Conservation (phyloP, 768 basidiomycete species). For the Cystobasidium ongulense region DNA sequence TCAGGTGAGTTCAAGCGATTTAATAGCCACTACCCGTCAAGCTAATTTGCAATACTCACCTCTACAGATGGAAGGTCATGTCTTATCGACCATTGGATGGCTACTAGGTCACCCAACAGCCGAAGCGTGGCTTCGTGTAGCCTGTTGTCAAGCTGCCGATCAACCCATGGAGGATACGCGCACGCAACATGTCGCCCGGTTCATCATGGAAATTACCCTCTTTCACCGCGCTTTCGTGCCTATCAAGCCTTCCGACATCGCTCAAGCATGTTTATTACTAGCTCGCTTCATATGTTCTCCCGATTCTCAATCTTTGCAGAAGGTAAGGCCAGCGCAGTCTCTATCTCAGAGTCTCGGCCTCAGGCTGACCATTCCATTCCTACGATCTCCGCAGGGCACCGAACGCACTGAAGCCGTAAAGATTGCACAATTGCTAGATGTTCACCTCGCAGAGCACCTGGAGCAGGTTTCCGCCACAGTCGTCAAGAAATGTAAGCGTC, state of each 20-base stretch:
- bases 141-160: conserved; percentile 46
- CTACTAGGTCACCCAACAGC: conserved; percentile 92
- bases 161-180: conserved; percentile 71
- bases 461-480: conserved; percentile 91
- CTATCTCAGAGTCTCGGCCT: neutral
- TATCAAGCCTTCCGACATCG: conserved; percentile 74
- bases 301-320: conserved; percentile 29
- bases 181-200: conserved; percentile 90
- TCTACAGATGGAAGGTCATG: conserved; percentile 86
- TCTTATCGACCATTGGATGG: conserved; percentile 94
- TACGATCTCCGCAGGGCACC: conserved; percentile 49
- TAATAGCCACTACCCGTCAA: neutral
- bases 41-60: neutral
- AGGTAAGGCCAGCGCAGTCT: conserved; percentile 9
- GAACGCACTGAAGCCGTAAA: conserved; percentile 76
- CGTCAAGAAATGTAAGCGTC: conserved; percentile 65
- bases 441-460: conserved; percentile 70
- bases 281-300: conserved; percentile 67
- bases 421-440: conserved; percentile 77
- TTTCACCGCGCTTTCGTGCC: conserved; percentile 94
- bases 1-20: conserved; percentile 43
- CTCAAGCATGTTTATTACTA: conserved; percentile 77
- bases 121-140: conserved; percentile 82
- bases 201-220: conserved; percentile 98
- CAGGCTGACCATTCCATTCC: neutral